A percentile compares a stretch with the other conserved stretches of the same genome.
These are phyloP conservation scores for Trichoderma brevicompactum DNA, from an alignment of 2,329 filamentous ascomycete species.

Conservation along the genomic window DNA sequence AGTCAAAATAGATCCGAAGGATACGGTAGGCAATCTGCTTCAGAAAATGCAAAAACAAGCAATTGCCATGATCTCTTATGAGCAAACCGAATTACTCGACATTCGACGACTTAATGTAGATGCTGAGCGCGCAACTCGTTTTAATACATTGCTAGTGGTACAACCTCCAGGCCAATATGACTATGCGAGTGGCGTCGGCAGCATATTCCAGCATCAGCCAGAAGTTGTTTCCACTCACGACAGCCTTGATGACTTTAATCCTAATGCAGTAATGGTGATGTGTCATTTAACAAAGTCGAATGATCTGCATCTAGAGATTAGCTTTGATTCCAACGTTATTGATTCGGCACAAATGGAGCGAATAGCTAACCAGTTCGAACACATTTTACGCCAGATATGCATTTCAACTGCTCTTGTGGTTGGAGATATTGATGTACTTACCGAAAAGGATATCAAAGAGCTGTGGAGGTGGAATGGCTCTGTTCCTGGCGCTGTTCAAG, in stretches of 20 bases:
- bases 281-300: slow-evolving; percentile 4
- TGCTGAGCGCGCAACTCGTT: slow-evolving; percentile 29
- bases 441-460: slow-evolving; percentile 31
- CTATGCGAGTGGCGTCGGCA: background rate
- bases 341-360: slow-evolving; percentile 23
- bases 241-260: slow-evolving; percentile 6
- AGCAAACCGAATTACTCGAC: slow-evolving; percentile 38
- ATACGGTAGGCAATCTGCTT: slow-evolving; percentile 27
- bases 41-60: slow-evolving; percentile 34
- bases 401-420: slow-evolving; percentile 8
- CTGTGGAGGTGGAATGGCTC: slow-evolving; percentile 33
- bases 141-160: slow-evolving; percentile 30
- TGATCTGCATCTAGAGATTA: slow-evolving; percentile 14
- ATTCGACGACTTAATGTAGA: slow-evolving; percentile 34
- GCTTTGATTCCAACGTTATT: slow-evolving; percentile 28
- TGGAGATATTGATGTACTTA: slow-evolving; percentile 27
- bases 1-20: slow-evolving; percentile 25
- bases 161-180: slow-evolving; percentile 2
- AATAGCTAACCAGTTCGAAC: slow-evolving; percentile 27
- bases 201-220: slow-evolving; percentile 3
- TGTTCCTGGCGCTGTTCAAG: slow-evolving; percentile 30
- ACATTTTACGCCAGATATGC: slow-evolving; percentile 27
- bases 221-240: background rate
- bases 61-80: slow-evolving; percentile 36
- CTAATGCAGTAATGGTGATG: slow-evolving; percentile 23